A percentile compares a stretch with the other conserved stretches of the same genome.
Evolutionary conservation across 1,284 basidiomycete genomes (phyloP).

Genomic region (Polyporus tsugae): DNA sequence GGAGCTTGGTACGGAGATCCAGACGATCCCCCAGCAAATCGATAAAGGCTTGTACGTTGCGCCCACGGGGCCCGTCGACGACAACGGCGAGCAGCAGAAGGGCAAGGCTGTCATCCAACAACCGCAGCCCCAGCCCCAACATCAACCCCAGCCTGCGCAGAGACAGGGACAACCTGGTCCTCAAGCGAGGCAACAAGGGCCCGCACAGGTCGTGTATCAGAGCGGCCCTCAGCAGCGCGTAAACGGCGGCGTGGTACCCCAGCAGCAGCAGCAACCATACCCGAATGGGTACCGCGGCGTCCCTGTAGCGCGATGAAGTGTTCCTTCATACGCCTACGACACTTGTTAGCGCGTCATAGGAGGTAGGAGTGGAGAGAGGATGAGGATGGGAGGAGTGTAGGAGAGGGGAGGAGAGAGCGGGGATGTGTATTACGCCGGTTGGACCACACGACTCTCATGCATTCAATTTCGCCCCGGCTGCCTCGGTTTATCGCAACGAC

Average conservation of each 20-base stretch:
- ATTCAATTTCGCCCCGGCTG: conserved; percentile 25
- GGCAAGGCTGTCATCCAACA: conserved; percentile 26
- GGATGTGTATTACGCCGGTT: conserved; percentile 25
- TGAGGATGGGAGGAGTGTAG: conserved; percentile 7
- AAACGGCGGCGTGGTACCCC: conserved; percentile 41
- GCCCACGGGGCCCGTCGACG: conserved; percentile 58
- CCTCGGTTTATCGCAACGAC: conserved; percentile 31
- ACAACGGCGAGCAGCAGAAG: conserved; percentile 45
- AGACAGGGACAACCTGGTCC: conserved; percentile 20
- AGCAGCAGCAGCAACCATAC: conserved; percentile 37
- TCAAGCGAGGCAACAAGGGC: conserved; percentile 26
- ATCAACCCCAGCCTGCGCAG: conserved; percentile 21
- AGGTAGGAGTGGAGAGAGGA: conserved; percentile 7
- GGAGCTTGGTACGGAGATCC: conserved; percentile 98
- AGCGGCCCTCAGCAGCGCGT: conserved; percentile 38
- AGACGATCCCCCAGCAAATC: conserved; percentile 92
- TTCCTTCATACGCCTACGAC: not conserved
- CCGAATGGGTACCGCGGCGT: conserved; percentile 41
- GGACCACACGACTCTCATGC: conserved; percentile 27
- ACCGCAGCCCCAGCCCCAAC: conserved; percentile 26
- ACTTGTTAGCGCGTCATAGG: conserved; percentile 1
- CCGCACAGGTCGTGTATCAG: conserved; percentile 43
- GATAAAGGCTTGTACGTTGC: conserved; percentile 95
- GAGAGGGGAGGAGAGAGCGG: conserved; percentile 21
- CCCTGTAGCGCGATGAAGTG: conserved; percentile 44